Evolutionary conservation across 768 basidiomycete genomes (phyloP).

Genomic region (Rhodotorula babjevae): DNA sequence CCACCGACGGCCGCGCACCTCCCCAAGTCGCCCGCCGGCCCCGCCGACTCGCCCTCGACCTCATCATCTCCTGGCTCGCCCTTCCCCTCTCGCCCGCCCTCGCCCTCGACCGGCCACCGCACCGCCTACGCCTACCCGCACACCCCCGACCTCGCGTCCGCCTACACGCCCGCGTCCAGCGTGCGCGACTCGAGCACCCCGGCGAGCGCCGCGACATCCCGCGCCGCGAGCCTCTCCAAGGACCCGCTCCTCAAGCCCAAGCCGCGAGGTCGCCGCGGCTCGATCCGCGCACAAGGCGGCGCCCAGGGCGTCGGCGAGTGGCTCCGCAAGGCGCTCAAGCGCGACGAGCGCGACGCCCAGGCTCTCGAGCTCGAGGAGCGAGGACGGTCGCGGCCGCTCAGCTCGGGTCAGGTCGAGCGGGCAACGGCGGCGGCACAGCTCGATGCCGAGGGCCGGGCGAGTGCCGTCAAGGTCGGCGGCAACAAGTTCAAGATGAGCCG

Average conservation of each 20-base stretch:
- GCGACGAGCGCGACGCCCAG: background rate
- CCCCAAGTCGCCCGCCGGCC: background rate
- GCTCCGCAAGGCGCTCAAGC: background rate
- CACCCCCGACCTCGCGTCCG: background rate
- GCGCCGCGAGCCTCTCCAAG: constrained; percentile 1
- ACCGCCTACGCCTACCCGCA: constrained; percentile 10
- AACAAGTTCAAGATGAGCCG: background rate
- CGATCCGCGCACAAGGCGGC: background rate
- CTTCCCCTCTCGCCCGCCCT: constrained; percentile 17
- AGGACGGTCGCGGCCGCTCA: background rate
- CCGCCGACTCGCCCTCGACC: background rate
- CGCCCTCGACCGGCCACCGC: background rate
- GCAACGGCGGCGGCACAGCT: background rate
- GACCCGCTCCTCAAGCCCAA: constrained; percentile 26
- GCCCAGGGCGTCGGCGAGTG: background rate
- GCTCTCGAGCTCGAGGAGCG: constrained; percentile 15
- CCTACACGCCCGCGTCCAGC: background rate
- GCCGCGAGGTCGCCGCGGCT: background rate
- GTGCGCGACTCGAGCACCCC: background rate
- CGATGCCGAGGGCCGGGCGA: background rate
- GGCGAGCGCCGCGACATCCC: background rate
- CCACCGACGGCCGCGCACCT: constrained; percentile 8
- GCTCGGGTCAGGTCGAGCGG: background rate
- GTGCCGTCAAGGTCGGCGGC: background rate
- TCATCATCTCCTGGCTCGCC: constrained; percentile 7